phyloP scores from a whole-genome alignment of 495 filamentous ascomycete genomes.

The Sordaria brevicollis region DNA sequence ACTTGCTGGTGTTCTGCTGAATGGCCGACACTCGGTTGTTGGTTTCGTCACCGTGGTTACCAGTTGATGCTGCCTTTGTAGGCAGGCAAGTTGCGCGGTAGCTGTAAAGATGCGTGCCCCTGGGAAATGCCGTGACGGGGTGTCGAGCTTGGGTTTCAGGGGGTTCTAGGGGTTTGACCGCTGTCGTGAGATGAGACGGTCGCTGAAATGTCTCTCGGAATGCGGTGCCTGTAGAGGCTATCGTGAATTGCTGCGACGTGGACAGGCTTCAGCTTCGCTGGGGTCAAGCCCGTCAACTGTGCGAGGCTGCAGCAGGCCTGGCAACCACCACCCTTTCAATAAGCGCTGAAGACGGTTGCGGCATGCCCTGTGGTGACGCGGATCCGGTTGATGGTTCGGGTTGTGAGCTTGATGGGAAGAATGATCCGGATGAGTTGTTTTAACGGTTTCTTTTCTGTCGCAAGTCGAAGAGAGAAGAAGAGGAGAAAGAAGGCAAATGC shows the following conservation, averaged over 20 bases:
- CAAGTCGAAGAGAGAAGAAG: not conserved
- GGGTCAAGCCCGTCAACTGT: not conserved
- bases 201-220: not conserved
- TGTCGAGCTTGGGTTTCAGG: not conserved
- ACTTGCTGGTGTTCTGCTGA: not conserved
- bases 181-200: not conserved
- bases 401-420: not conserved
- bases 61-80: not conserved
- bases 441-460: not conserved
- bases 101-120: not conserved
- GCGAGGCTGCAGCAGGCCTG: not conserved
- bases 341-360: not conserved
- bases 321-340: not conserved
- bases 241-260: not conserved
- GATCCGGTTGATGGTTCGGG: not conserved
- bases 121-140: not conserved
- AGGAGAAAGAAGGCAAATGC: not conserved
- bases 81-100: not conserved
- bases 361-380: not conserved
- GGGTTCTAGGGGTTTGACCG: not conserved
- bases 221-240: not conserved
- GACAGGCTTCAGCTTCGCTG: not conserved
- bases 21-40: no score
- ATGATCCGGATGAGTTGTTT: not conserved
- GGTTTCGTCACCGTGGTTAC: not conserved